Base-by-base conservation (phyloP, 2,329 filamentous ascomycete genomes). In the Remersonia thermophila region DNA sequence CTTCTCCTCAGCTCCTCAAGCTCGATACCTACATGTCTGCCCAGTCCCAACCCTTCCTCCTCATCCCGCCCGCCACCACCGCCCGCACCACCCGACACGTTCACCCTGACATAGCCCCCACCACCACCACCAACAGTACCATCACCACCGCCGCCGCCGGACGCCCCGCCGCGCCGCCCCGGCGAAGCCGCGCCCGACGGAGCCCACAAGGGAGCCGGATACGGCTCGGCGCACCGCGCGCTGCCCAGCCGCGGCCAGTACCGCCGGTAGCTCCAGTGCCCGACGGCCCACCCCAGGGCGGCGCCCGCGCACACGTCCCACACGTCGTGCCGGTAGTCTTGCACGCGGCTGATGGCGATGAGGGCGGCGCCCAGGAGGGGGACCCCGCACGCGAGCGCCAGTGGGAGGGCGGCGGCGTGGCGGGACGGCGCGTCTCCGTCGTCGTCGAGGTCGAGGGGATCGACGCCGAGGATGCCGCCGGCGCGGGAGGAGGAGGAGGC, bases 311-410 rank as follows among this genome's bases (percentile, higher is more conserved):
- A 70, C 10, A 83, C 77, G 49, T 83, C 78, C 43, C 77, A 80
- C 2, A 80, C 77, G 44, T 83, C 77, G 47, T 83, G 78, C 33
- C 79, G 61, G 51, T 83, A 82, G 54, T 81, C 77, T 55, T 82
- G 69, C 45, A 74, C 79, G 6, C 79, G 64, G 31, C 74, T 78
- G 39, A 81, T 78, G 30, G 77, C 77, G 45, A 83, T 77, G 55
- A 80, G 61, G n/a, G 67, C 62, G 2, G 78, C 79, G 7, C 73
- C 73, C 3, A 82, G 51, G 3, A 80, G 53, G 0, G 77, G 77
- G 2, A 58, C 47, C 2, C 80, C 53, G 37, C 73, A 77, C 4
- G 79, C 36, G 28, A 23, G 20, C 5, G 9, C 20, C 5, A 23
- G 5, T 9, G 20, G 20, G 5, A 23, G 20, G 5, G 20, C 5